phyloP scores from a whole-genome alignment of 2,329 filamentous ascomycete species.

The Aspergillus novofumigatus region DNA sequence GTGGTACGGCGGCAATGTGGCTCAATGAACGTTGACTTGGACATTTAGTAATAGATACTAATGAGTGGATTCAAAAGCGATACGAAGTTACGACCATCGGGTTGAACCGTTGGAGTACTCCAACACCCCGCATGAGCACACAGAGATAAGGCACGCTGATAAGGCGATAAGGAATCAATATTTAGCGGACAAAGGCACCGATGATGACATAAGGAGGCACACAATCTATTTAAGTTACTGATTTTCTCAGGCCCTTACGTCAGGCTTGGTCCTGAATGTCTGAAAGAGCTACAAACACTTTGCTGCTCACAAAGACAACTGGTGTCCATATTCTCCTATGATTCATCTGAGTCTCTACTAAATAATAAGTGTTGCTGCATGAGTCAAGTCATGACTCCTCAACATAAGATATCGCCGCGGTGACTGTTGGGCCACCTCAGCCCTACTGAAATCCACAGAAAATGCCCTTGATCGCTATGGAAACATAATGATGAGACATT shows the following conservation, averaged over 20 bases:
- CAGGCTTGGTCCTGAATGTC: not conserved
- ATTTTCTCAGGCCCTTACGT: not conserved
- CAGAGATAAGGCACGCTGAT: not conserved
- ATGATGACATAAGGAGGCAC: not conserved
- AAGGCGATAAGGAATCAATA: not conserved
- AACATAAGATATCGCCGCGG: not conserved
- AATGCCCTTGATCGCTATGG: not conserved
- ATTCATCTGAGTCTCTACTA: not conserved
- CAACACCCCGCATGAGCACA: not conserved
- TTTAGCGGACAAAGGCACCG: not conserved
- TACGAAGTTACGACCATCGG: too few relatives aligned
- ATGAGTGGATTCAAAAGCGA: not conserved
- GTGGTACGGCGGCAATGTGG: not conserved
- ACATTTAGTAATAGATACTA: not conserved
- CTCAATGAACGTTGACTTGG: not conserved
- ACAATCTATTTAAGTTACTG: not conserved
- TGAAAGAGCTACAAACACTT: not conserved
- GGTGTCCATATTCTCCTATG: not conserved
- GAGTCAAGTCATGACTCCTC: constrained; percentile 8
- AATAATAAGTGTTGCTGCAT: not conserved
- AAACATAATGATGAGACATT: not conserved
- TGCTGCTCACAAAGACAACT: not conserved
- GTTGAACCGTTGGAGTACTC: not conserved
- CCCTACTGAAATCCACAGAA: not conserved
- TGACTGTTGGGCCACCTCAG: constrained; percentile 1